Base-by-base conservation (phyloP, 495 filamentous ascomycete species). In the Pseudoneurospora amorphoporcata region DNA sequence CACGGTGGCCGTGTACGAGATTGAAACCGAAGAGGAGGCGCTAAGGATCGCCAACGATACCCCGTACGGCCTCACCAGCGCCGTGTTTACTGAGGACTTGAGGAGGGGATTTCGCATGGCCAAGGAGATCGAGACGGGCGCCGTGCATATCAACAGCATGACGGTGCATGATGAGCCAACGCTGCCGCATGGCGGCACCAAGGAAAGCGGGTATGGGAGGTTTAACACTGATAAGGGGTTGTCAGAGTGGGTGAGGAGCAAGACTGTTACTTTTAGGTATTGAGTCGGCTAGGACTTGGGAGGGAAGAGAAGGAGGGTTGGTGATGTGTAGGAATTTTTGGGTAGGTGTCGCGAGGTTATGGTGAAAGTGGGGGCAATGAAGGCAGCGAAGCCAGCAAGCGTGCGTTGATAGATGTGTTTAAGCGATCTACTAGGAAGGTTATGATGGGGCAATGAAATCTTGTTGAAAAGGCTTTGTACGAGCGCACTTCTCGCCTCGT, bases 141-240 rank as follows among this genome's bases (percentile, higher is more conserved):
- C 91, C 35, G 92, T 98, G 38, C 94, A 97, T 79, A 94, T 97
- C 77, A 98, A 98, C 79, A 86, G 83, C 41, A 89, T 94, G 88
- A 92, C 90, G 3, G 86, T 97, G 1, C 93, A 97, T 77, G 94
- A 98, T 73, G 94, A 97, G 82, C 81, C 88, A 14, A 83, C 83
- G 23, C 78, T 97, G 71, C 92, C 94, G 6, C 93, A 97, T 81
- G 94, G 94, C 35, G 94, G 94, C 39, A 88, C 88, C 77, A 98
- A 98, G 87, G 87, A 87, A 70, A 94, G 91, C 76, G 94, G 94
- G 10, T 94, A 88, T 79, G 94, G 94, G 23, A 74, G 90, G 78
- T 88, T 91, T 79, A 84, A 85, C 73, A 77, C 86, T 1, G 39
- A 32, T 39, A 71, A 65, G 14, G 87, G 87, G 2, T 53, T 89